Evolutionary conservation across 176 grass and related monocot species (phyloP), one percentile per base, ranked within the genome.

Genomic region (Chrysopogon serrulatus): DNA sequence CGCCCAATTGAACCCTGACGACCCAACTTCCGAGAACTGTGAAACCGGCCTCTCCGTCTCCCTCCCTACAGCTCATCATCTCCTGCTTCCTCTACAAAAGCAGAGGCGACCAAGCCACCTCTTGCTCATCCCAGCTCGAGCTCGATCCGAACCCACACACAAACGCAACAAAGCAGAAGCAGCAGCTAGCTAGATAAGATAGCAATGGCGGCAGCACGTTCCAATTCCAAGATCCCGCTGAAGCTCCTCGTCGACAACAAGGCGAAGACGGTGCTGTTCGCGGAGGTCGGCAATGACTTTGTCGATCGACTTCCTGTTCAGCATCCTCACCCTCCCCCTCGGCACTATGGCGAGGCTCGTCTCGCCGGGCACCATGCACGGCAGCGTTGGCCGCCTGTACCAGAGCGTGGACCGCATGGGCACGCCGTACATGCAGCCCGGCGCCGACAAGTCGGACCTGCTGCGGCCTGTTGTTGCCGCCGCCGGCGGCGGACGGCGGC

Each of bases 251-350:
- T 91, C 8, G 89, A 87, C 10, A 61, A 18, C 18, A 87, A 87
- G 42, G 39, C 68, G 1, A 90, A 86, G 42, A 57, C 72, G 35
- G 84, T 90, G 0, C 45, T 86, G 0, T 86, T 86, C 15, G 88
- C 88, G 1, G 89, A 91, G 61, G 84, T 80, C 15, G 75, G 49
- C 2, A 91, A 91, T 30, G 88, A 88, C 48, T 83, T 93, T 47
- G 81, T 88, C 0, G 88, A 90, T 88, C 0, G 88, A 90, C 70
- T 88, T 93, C 77, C 27, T 87, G 1, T 90, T 92, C 62, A 73
- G 76, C 81, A 34, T 92, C 1, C 73, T 92, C 0, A 77, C 28
- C 0, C 85, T 93, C 0, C 91, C 91, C 15, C 6, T 93, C 13
- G 88, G 91, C 68, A 37, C 82, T 21, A 31, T 88, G 0, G 78